Conservation (phyloP, 441 rosid species). For the Populus hybrid region DNA sequence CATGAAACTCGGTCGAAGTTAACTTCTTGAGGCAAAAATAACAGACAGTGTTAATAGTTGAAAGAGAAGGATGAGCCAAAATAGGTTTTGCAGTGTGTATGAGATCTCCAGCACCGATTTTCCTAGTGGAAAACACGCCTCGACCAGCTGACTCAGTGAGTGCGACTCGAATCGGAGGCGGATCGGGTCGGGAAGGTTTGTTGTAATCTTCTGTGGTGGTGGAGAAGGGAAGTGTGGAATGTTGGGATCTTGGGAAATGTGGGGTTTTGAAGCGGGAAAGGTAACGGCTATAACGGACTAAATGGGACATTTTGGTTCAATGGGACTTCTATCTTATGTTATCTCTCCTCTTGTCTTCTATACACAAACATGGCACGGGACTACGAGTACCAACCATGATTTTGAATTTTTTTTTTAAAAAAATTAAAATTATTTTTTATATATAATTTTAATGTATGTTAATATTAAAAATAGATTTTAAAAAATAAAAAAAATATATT, state of each 20-base stretch:
- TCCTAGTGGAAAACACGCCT: slow-evolving; percentile 72
- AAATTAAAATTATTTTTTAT: too few species aligned
- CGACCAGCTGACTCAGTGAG: slow-evolving; percentile 77
- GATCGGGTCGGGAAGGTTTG: slow-evolving; percentile 26
- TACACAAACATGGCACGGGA: neutral
- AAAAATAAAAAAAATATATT: too few species aligned
- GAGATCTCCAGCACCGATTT: slow-evolving; percentile 62
- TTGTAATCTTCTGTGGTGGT: slow-evolving; percentile 22
- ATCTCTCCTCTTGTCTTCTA: neutral
- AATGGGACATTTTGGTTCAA: slow-evolving; percentile 6
- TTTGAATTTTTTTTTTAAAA: too few species aligned
- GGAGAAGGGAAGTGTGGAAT: slow-evolving; percentile 16
- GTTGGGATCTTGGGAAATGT: neutral
- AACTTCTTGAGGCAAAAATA: slow-evolving; percentile 63
- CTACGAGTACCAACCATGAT: too few species aligned
- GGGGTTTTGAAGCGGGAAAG: slow-evolving; percentile 21
- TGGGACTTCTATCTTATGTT: neutral
- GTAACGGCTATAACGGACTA: slow-evolving; percentile 23
- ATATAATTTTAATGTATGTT: too few species aligned
- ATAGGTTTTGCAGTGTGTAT: slow-evolving; percentile 77
- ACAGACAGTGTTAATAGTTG: slow-evolving; percentile 41
- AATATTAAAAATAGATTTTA: too few species aligned
- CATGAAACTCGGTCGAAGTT: slow-evolving; percentile 16
- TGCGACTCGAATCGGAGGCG: slow-evolving; percentile 72
- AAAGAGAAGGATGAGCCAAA: slow-evolving; percentile 52